Base-by-base conservation (phyloP, 2,329 filamentous ascomycete species). In the Paecilomyces sp. region DNA sequence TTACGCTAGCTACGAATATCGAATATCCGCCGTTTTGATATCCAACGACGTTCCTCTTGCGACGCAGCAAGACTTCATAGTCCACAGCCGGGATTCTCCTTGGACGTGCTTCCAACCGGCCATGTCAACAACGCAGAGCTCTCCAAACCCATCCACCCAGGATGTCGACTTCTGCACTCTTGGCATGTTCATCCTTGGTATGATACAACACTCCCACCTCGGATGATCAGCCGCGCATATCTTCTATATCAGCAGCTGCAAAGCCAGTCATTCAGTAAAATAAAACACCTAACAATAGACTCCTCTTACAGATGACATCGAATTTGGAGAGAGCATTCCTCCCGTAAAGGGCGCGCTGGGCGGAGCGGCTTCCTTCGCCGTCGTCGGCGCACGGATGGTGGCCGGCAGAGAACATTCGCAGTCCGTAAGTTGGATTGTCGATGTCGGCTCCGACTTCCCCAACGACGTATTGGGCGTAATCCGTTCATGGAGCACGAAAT, bases 371-470 rank as follows among this genome's bases (percentile, higher is more conserved):
- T 85, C 92, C 2, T 97, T 90, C 73, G 88, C 90, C 8, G 91
- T 92, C 7, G 80, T 97, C 6, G 94, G 94, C 22, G 94, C 94
- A 18, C 89, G 94, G 33, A 81, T 99, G 55, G 89, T 96, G 72
- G 93, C 91, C 3, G 90, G 91, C 2, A 77, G 81, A 33, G 81
- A 86, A 2, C 67, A 80, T 54, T 89, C 91, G 24, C 80, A 79
- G 41, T 81, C 83, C 2, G 85, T 97, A 5, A 91, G 91, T 63
- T 97, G 92, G 92, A 88, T 97, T 63, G 85, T 97, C 52, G 93
- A 99, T 74, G 85, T 87, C 68, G 94, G 94, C 31, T 88, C 85
- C 15, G 94, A 97, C 75, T 97, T 97, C 65, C 92, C 93, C 0
- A 64, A 78, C 0, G 76, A 83, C 12, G 80, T 96, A 57, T 82